Evolutionary conservation across 257 asterid species (phyloP), one percentile per base, ranked within the genome.

Genomic region (Euphrasia confusa): DNA sequence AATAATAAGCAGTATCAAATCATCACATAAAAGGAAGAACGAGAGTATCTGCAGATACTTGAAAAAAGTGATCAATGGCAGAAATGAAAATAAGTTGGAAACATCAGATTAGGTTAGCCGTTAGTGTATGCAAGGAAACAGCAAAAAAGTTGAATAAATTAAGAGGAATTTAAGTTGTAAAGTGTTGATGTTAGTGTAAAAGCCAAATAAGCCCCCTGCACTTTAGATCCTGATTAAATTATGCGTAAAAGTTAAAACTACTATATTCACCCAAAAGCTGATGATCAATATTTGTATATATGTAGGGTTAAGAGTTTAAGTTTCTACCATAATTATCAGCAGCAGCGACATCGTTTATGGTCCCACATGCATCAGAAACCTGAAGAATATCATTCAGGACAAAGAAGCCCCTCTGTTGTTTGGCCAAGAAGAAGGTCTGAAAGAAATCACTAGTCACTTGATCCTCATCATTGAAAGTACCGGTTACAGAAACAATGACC

Each of bases 401-500:
- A 57, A 27, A 87, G 66, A 28, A 86, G 8, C 87, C 84, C 0
- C 7, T 81, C 21, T 70, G 79, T 40, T 84, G 86, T 68, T 71
- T 72, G 5, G 89, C 90, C 57, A 90, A 70, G 21, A 88, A 77
- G 66, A 88, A 90, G 1, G 86, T 80, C 27, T 90, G 98, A 40
- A 14, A 17, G 37, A 85, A 82, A 28, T 60, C 61, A 68, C 15
- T 79, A 60, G 58, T 74, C 35, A 56, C 61, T 3, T 67, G 26
- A 37, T 81, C 81, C 21, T 66, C 61, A 32, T 66, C 44, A 2
- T 57, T 64, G 30, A 75, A 69, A 53, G 60, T 65, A 54, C 95
- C 96, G 8, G 71, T 70, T 12, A 87, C 89, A 0, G 64, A 67
- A 27, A 85, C 77, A 44, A 90, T 37, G 54, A 90, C 40, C 10